Base-by-base conservation (phyloP, 2,329 filamentous ascomycete species). In the Xylaria sp. region DNA sequence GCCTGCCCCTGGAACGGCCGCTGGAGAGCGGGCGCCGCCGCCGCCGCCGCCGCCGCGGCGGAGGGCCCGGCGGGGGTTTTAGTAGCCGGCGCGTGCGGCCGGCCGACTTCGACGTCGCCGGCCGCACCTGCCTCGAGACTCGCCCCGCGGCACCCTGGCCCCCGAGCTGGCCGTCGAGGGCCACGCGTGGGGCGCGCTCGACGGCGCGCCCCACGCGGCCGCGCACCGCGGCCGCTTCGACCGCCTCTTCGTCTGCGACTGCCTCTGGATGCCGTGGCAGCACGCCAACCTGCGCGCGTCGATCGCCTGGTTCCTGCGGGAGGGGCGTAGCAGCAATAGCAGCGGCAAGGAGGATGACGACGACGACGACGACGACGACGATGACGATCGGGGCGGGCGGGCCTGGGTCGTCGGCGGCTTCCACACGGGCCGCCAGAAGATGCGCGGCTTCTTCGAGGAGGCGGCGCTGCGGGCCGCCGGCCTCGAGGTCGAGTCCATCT, bases 221-320 rank as follows among this genome's bases (percentile, higher is more conserved):
- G 38, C 63, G 21, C 56, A 65, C 54, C 61, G 61, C 38, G 71
- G 71, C 54, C 66, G 66, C 1, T 90, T 86, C 65, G 83, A 83
- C 42, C 80, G 85, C 52, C 76, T 91, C 39, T 71, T 90, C n/a
- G 85, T 84, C 0, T 85, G 86, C 57, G 88, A 91, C 71, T 90
- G 88, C 65, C 78, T 89, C 52, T 91, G 88, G 88, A 90, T 91
- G 85, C 82, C 84, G 1, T 81, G 80, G 75, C 82, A 91, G 74
- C 89, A 91, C 70, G 77, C 71, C n/a, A 88, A 86, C 68, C 77
- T 91, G 21, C 79, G 79, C 43, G 70, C 67, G 39, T 89, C 86
- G 20, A 83, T 90, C 66, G 70, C 77, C 4, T 83, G 84, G 70
- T 89, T 90, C 66, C 74, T 91, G 1, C 66, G 61, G 42, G 57